Conservation (phyloP, 1,139 yeast genomes). For the Geotrichum bryndzae region DNA sequence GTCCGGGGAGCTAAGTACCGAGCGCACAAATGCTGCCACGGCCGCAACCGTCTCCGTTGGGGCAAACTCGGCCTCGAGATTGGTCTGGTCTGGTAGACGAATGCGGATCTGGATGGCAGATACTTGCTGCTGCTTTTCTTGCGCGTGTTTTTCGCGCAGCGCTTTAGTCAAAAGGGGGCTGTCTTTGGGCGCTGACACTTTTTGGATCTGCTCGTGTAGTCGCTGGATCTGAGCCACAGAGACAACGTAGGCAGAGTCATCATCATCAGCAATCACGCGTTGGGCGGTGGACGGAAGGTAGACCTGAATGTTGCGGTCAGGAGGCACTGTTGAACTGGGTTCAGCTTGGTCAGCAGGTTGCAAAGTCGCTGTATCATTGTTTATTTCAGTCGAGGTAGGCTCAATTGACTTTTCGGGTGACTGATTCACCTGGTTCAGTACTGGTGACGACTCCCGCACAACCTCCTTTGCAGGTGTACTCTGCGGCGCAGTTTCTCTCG, state of each 20-base stretch:
- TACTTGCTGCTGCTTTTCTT: constrained; percentile 23
- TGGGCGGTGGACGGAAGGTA: constrained; percentile 21
- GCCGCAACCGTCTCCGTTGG: constrained; percentile 28
- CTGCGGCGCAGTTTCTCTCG: too few species aligned
- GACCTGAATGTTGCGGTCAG: constrained; percentile 21
- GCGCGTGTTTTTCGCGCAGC: constrained; percentile 27
- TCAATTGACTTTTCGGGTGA: background rate
- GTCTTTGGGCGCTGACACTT: constrained; percentile 23
- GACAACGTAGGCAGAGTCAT: constrained; percentile 18
- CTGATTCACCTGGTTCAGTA: background rate
- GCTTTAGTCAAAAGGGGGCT: constrained; percentile 32
- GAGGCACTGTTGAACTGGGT: background rate
- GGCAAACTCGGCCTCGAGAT: constrained; percentile 30
- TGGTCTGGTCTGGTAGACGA: constrained; percentile 34
- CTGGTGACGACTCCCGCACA: background rate
- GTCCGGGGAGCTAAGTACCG: constrained; percentile 24
- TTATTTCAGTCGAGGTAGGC: background rate
- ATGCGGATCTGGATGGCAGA: constrained; percentile 19
- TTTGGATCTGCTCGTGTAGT: constrained; percentile 22
- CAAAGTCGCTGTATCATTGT: background rate
- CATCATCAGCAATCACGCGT: constrained; percentile 23
- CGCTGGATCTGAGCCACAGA: constrained; percentile 15
- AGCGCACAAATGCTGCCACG: constrained; percentile 28
- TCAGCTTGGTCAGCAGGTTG: background rate
- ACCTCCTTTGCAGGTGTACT: too few species aligned